Percentiles rank a stretch among this genome's conserved stretches.
These are phyloP conservation scores for Mentha longifolia DNA, from an alignment of 257 asterid genomes.

Conservation along the genomic window DNA sequence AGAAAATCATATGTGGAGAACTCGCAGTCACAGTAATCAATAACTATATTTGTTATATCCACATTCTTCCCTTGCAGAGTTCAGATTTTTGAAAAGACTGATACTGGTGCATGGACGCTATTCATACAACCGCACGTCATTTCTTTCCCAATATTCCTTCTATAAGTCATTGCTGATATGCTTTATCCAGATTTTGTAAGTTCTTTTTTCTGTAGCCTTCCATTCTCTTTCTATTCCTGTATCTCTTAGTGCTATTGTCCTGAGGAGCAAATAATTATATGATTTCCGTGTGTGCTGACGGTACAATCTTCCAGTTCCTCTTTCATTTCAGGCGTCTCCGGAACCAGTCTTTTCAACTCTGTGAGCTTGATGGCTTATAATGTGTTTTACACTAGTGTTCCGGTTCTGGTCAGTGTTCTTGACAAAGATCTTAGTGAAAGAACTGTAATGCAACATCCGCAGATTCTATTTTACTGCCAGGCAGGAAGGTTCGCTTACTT, in stretches of 20 bases:
- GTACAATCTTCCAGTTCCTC: slow-evolving; percentile 74
- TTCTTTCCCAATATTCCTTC: slow-evolving; percentile 97
- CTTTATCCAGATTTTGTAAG: slow-evolving; percentile 98
- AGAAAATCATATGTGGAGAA: slow-evolving; percentile 14
- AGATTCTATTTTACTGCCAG: slow-evolving; percentile 91
- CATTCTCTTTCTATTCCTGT: slow-evolving; percentile 26
- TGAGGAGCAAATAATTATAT: slow-evolving; percentile 25
- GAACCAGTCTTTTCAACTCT: slow-evolving; percentile 95
- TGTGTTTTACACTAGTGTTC: slow-evolving; percentile 96
- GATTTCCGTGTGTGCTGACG: slow-evolving; percentile 49
- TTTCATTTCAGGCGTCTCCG: slow-evolving; percentile 94
- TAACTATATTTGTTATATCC: slow-evolving; percentile 19
- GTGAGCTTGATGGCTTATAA: slow-evolving; percentile 97
- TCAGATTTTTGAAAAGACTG: slow-evolving; percentile 89
- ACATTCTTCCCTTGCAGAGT: slow-evolving; percentile 66
- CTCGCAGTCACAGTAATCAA: neutral
- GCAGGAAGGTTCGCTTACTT: slow-evolving; percentile 79
- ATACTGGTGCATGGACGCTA: slow-evolving; percentile 99
- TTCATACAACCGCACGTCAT: slow-evolving; percentile 96
- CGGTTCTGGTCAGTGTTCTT: slow-evolving; percentile 86
- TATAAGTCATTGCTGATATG: slow-evolving; percentile 93
- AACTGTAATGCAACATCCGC: slow-evolving; percentile 98
- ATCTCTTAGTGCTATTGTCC: slow-evolving; percentile 27
- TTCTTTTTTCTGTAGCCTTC: slow-evolving; percentile 28
- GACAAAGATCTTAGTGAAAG: slow-evolving; percentile 95